Base-by-base conservation (phyloP, 2,329 filamentous ascomycete genomes). In the Alternaria triticimaculans region DNA sequence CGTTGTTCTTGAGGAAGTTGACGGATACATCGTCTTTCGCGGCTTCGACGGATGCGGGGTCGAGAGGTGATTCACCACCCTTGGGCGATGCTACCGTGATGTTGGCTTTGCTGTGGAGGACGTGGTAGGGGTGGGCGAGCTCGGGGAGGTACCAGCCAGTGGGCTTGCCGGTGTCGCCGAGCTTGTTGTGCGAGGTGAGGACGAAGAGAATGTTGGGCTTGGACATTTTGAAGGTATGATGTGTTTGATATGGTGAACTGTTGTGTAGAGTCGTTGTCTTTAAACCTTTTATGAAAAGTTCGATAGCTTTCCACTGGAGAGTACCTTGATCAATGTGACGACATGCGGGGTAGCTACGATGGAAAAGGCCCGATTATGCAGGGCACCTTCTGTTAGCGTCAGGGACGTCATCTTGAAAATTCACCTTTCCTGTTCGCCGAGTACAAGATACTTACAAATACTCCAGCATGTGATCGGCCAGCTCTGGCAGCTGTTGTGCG, bases 141-240 rank as follows among this genome's bases (percentile, higher is more conserved):
- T 78, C 79, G 3, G 79, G 78, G 15, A 93, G 82, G 75, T 88
- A 93, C 90, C 90, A 93, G 67, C 91, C 91, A 0, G 90, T 92
- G 10, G 86, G 85, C 58, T 81, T 79, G 66, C 79, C 77, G 48
- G 76, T 78, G 70, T 76, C 72, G 55, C 81, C 81, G 55, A 85
- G 78, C 64, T 81, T 78, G 67, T 79, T 78, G 77, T 87, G 84
- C 64, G 89, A 92, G 68, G 89, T 91, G 65, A 93, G 87, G 62
- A 93, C 87, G 78, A 92, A 81, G 81, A 93, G 89, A 67, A 93
- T 81, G 78, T 90, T 91, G 43, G 84, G 84, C 58, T 71, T 71
- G 14, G 58, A 65, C 59, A 67, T 66, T 37, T 11, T 66, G 58
- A 18, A 46, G 25, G 5, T 50, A 4, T 41, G 43, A 20, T 10